Evolutionary conservation across 306 rosid genomes (phyloP), one percentile per base, ranked within the genome.

Genomic region (Begonia peltatifolia): DNA sequence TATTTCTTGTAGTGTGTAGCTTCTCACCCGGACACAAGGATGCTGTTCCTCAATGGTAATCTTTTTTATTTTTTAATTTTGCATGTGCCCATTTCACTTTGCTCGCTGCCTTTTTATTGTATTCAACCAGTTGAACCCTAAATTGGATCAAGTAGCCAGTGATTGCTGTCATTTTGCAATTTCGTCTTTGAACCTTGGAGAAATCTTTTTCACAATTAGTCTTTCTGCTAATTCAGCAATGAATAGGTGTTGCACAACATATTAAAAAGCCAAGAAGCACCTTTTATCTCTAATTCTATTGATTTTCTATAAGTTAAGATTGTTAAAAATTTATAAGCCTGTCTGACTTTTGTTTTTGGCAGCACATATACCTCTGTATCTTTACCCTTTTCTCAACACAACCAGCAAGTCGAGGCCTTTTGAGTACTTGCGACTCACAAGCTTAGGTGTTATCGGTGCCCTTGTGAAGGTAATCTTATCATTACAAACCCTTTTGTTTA

Each of bases 371-470:
- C 86, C 85, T 6, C 63, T 81, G 22, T 87, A 87, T 77, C 63
- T 87, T 53, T 79, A 87, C 67, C 96, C 96, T 59, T 79, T 84
- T 63, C 94, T 87, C 11, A 79, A 75, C 63, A 79, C 94, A 30
- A 81, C 88, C 42, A 68, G 79, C 75, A 79, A 73, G 81, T 76
- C 84, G 42, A 65, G 79, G 63, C 93, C 85, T 6, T 87, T 79
- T 36, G 96, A 87, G 69, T 71, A 69, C 76, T 69, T 87, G 76
- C 80, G 96, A 65, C 80, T 87, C 42, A 78, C 93, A 48, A 81
- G 88, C 72, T 78, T 87, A 51, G 96, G 94, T 61, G 92, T 87
- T 66, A 81, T 87, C 59, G 92, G 83, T 52, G 97, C 97, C 30
- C 54, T 84, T 61, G 96, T 79, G 78, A 81, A 87, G 96, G 96